phyloP scores from a whole-genome alignment of 2,329 filamentous ascomycete genomes.

The Balansia obtecta region DNA sequence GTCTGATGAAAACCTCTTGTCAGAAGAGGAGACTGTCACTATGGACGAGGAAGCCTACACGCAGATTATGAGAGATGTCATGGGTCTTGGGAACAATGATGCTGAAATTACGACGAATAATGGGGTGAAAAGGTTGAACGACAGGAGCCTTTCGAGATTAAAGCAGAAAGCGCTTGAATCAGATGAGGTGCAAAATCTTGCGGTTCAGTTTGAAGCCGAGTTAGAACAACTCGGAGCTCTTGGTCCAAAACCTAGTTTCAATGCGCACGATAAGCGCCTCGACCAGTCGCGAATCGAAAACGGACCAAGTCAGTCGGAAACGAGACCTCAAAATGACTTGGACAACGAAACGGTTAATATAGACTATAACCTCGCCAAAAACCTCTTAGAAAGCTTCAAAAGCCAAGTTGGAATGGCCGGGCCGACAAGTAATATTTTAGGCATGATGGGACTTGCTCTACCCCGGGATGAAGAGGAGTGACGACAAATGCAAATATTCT shows the following conservation, averaged over 20 bases:
- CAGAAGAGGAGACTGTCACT: constrained; percentile 62
- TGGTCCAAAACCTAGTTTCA: constrained; percentile 31
- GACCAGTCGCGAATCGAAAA: not conserved
- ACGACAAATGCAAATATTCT: not conserved
- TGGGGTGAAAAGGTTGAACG: no score
- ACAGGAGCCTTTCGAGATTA: not conserved
- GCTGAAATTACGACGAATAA: not conserved
- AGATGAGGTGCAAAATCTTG: constrained; percentile 40
- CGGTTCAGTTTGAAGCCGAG: constrained; percentile 60
- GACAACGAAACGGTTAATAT: constrained; percentile 54
- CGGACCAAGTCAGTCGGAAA: constrained; percentile 8
- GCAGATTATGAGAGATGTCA: constrained; percentile 84
- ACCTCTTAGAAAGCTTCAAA: constrained; percentile 86
- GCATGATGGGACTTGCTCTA: constrained; percentile 70
- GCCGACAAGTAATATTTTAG: constrained; percentile 76
- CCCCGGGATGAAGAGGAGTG: constrained; percentile 62
- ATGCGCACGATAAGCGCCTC: constrained; percentile 10
- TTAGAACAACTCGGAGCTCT: constrained; percentile 23
- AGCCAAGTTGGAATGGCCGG: constrained; percentile 77
- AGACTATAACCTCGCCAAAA: constrained; percentile 80
- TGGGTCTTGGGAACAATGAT: constrained; percentile 44
- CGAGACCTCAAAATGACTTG: constrained; percentile 30
- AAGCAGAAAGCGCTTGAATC: not conserved
- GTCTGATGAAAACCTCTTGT: constrained; percentile 11
- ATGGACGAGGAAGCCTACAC: constrained; percentile 81